Conservation (phyloP, 2,329 filamentous ascomycete genomes). For the Fusarium sp. region DNA sequence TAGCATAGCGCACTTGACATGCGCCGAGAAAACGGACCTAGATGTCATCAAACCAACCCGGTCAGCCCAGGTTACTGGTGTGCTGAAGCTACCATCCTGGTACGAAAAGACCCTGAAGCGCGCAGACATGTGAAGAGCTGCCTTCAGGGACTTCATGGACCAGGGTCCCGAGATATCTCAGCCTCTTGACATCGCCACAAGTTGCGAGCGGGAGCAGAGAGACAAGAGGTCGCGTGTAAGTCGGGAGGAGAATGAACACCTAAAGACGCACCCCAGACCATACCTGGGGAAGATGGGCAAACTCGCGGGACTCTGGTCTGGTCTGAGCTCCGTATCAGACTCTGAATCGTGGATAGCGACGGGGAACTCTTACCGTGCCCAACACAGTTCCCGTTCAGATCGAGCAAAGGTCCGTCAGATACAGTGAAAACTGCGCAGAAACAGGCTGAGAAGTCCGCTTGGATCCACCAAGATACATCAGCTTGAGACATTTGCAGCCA, state of each 20-base stretch:
- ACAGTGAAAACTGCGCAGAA: slow-evolving; percentile 14
- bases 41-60: slow-evolving; percentile 15
- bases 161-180: not conserved
- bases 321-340: not conserved
- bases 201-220: not conserved
- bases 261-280: not conserved
- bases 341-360: not conserved
- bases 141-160: slow-evolving; percentile 3
- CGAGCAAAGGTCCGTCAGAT: slow-evolving; percentile 1
- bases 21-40: slow-evolving; percentile 10
- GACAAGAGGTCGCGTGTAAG: slow-evolving; percentile 6
- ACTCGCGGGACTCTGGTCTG: not conserved
- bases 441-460: slow-evolving; percentile 6
- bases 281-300: not conserved
- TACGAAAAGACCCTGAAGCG: not conserved
- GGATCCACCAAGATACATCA: slow-evolving; percentile 15
- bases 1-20: slow-evolving; percentile 14
- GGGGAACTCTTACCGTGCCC: not conserved
- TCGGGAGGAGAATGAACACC: not conserved
- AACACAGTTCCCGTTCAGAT: slow-evolving; percentile 1
- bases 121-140: slow-evolving; percentile 9
- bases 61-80: not conserved
- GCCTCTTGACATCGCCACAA: not conserved
- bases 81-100: slow-evolving; percentile 4
- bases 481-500: slow-evolving; percentile 22